Evolutionary conservation across 2,329 filamentous ascomycete species (phyloP), one percentile per base, ranked within the genome.

Genomic region (Penicillium sp.): DNA sequence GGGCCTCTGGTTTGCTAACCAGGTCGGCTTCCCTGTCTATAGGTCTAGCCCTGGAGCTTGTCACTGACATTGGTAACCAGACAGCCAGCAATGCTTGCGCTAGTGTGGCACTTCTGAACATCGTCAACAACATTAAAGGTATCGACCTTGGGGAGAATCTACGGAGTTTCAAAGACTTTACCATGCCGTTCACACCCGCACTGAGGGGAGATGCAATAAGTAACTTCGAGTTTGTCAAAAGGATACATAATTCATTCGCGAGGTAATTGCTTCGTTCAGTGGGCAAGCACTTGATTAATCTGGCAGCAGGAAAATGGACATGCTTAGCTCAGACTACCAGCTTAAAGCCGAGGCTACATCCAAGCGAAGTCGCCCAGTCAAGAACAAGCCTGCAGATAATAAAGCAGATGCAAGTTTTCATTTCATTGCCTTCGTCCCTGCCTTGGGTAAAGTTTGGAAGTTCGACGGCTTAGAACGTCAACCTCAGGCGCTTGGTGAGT

Each of bases 1-100:
- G 3, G 72, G 81, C 28, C 74, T 96, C n/a, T 97, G 93, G 91
- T 97, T 96, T 67, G 89, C 90, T 24, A 96, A 96, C 62, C 91
- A 95, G 72, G 85, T 87, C 64, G 19, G 71, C 60, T 22, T 24
- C 21, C 10, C 19, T 22, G 6, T 8, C 6, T 41, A 35, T 21
- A 41, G 28, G n/a, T n/a, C n/a, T n/a, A n/a, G n/a, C n/a, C n/a
- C 21, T 33, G n/a, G 42, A 52, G 34, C 24, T 53, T 48, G 38
- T 17, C 8, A 2, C 15, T 13, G 7, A 19, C 24, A 17, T 8
- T n/a, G n/a, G n/a, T n/a, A n/a, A 12, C n/a, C 53, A 91, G 83
- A 88, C 87, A 1, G 84, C 82, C 0, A 77, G 80, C 48, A 95
- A 95, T 67, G 85, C 88, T 24, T 98, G 93, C 69, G 91, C 88